Percentiles rank a stretch among this genome's conserved stretches.
Conservation (phyloP, 2,329 filamentous ascomycete species). For the Pseudogymnoascus sp. region DNA sequence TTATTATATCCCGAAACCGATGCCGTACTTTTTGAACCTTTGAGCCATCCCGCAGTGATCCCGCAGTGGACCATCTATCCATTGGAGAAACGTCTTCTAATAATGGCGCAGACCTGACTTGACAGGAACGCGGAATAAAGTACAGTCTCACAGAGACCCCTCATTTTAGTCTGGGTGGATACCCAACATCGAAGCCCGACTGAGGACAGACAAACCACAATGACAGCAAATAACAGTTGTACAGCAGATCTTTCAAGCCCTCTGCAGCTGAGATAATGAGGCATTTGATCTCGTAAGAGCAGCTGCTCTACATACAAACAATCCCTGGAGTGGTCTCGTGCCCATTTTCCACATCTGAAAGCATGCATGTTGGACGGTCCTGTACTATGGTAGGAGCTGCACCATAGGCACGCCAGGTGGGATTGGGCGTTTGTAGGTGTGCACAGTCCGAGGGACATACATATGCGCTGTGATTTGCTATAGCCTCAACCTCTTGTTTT, state of each 20-base stretch:
- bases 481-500: neutral
- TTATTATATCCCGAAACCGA: neutral
- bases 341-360: neutral
- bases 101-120: neutral
- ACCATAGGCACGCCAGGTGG: neutral
- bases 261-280: slow-evolving; percentile 1
- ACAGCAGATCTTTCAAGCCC: neutral
- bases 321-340: slow-evolving; percentile 1
- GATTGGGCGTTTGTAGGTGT: neutral
- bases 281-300: slow-evolving; percentile 3
- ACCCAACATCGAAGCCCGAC: neutral
- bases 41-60: neutral
- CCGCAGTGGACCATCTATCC: neutral
- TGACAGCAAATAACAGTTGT: neutral
- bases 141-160: neutral
- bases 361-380: neutral
- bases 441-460: neutral
- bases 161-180: neutral
- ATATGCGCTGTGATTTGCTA: neutral
- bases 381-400: neutral
- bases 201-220: neutral
- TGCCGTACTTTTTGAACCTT: neutral
- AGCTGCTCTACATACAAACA: neutral
- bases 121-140: neutral
- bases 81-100: neutral